Conservation (phyloP, 1,139 yeast species). For the Hyphopichia wangnamkhiaoensis region DNA sequence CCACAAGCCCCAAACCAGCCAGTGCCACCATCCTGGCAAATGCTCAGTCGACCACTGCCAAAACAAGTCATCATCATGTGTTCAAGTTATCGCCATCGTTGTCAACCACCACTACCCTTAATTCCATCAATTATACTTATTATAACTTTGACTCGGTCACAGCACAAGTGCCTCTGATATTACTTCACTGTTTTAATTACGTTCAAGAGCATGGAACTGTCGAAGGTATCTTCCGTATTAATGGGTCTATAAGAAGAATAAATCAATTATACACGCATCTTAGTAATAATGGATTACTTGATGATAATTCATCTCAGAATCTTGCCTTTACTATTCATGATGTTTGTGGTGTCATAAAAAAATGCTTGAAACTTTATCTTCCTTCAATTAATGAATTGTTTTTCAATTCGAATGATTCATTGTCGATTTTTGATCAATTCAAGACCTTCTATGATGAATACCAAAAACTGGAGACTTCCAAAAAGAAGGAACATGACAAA, state of each 20-base stretch:
- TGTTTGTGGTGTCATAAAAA: conserved; percentile 21
- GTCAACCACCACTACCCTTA: background rate
- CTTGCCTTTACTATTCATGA: conserved; percentile 18
- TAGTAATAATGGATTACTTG: conserved; percentile 8
- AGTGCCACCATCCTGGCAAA: too few relatives aligned
- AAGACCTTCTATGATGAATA: conserved; percentile 17
- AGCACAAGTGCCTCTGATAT: conserved; percentile 17
- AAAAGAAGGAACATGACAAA: background rate
- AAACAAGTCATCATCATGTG: background rate
- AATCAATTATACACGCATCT: conserved; percentile 16
- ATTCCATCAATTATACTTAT: conserved; percentile 1
- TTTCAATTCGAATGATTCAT: background rate
- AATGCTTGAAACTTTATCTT: conserved; percentile 11
- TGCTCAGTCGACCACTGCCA: background rate
- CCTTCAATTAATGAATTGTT: conserved; percentile 3
- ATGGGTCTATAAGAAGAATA: conserved; percentile 27
- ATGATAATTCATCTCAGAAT: conserved; percentile 13
- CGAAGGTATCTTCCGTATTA: conserved; percentile 31
- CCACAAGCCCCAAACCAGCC: too few relatives aligned
- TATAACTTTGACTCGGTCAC: background rate
- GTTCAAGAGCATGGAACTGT: conserved; percentile 17
- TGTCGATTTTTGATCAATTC: conserved; percentile 10
- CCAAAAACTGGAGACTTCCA: background rate
- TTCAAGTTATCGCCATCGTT: conserved; percentile 1
- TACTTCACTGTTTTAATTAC: conserved; percentile 21